Percentiles rank a stretch among this genome's conserved stretches.
Conservation (phyloP, 345 rosid genomes). For the Lepidium aucheri region DNA sequence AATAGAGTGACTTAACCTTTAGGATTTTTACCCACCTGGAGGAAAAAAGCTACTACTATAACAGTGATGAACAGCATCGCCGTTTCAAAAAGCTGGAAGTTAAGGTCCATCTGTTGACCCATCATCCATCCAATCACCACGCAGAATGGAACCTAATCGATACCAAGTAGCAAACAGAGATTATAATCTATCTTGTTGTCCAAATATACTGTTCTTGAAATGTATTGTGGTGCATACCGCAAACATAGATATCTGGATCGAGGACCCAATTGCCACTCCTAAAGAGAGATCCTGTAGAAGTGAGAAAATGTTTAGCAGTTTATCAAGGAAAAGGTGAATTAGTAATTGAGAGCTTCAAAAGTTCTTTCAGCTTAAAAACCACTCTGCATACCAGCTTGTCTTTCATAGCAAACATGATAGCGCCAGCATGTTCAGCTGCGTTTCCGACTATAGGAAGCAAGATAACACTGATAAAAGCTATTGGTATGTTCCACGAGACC, state of each 20-base stretch:
- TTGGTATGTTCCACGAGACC: slow-evolving; percentile 60
- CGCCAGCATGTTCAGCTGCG: slow-evolving; percentile 96
- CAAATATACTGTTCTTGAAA: slow-evolving; percentile 6
- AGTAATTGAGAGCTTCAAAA: not conserved
- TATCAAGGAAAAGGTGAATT: not conserved
- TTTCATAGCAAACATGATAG: slow-evolving; percentile 97
- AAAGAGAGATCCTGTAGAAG: slow-evolving; percentile 74
- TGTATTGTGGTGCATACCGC: slow-evolving; percentile 49
- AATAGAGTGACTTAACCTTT: not conserved
- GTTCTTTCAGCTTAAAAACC: slow-evolving; percentile 13
- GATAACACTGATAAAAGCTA: slow-evolving; percentile 86
- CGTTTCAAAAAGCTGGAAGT: slow-evolving; percentile 87
- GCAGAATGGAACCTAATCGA: slow-evolving; percentile 58
- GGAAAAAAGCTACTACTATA: slow-evolving; percentile 69
- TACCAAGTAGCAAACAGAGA: not conserved
- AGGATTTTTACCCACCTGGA: slow-evolving; percentile 45
- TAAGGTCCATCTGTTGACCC: slow-evolving; percentile 77
- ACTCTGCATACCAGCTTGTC: slow-evolving; percentile 70
- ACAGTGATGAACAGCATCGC: slow-evolving; percentile 78
- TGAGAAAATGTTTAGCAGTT: not conserved
- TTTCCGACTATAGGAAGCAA: slow-evolving; percentile 97
- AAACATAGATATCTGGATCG: slow-evolving; percentile 95
- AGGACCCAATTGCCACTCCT: slow-evolving; percentile 98
- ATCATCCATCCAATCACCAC: slow-evolving; percentile 82
- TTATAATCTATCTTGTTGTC: not conserved